Conservation (phyloP, 495 filamentous ascomycete species). For the Tetracladium setigerum region DNA sequence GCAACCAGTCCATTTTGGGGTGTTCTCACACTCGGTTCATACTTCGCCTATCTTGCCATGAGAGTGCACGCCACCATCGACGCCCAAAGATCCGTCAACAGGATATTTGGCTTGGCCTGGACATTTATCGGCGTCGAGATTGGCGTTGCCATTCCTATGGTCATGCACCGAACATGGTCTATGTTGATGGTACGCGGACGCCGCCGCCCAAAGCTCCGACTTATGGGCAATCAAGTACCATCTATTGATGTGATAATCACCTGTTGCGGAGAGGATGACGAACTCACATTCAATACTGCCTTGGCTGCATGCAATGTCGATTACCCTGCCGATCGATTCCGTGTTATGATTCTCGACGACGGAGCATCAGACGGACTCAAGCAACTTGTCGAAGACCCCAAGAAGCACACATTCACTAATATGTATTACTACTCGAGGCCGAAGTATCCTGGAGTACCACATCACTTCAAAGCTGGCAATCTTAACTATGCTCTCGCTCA, state of each 20-base stretch:
- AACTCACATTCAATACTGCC: constrained; percentile 44
- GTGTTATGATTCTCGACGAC: constrained; percentile 46
- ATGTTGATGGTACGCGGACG: too few relatives aligned
- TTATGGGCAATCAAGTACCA: constrained; percentile 35
- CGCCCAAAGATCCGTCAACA: constrained; percentile 10
- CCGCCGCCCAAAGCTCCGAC: constrained; percentile 30
- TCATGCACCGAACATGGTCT: too few relatives aligned
- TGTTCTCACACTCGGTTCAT: constrained; percentile 10
- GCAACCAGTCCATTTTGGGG: constrained; percentile 10
- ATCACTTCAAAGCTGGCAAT: constrained; percentile 51
- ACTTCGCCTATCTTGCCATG: constrained; percentile 15
- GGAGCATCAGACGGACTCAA: constrained; percentile 29
- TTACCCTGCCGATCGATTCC: constrained; percentile 40
- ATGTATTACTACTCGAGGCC: constrained; percentile 39
- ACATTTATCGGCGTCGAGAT: constrained; percentile 15
- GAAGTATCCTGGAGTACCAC: constrained; percentile 33
- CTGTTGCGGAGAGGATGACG: constrained; percentile 43
- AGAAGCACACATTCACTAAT: constrained; percentile 24
- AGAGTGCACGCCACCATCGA: constrained; percentile 12
- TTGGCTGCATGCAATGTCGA: constrained; percentile 38
- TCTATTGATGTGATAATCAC: constrained; percentile 45
- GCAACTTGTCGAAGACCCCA: constrained; percentile 21
- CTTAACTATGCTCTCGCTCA: constrained; percentile 39
- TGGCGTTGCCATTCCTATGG: too few relatives aligned
- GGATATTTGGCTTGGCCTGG: constrained; percentile 17